Evolutionary conservation across 176 grass and related monocot genomes (phyloP).

Genomic region (Microstegium vimineum): DNA sequence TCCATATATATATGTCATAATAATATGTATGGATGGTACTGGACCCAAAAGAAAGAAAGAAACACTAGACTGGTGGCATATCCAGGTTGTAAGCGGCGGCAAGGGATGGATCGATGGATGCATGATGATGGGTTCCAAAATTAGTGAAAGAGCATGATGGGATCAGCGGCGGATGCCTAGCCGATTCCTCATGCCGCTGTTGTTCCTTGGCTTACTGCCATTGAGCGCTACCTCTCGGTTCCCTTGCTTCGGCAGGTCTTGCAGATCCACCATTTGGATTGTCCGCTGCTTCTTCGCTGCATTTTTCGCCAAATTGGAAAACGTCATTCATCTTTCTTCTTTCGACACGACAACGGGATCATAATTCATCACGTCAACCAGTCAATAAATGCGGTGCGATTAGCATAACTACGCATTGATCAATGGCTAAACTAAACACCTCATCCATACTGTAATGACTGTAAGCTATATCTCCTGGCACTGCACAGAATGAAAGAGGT

Average conservation of each 20-base stretch:
- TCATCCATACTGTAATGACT: not conserved
- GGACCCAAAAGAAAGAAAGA: slow-evolving; percentile 5
- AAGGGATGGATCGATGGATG: not conserved
- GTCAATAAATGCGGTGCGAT: not conserved
- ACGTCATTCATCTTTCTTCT: not conserved
- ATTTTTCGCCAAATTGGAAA: not conserved
- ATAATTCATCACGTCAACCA: not conserved
- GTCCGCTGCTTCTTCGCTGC: slow-evolving; percentile 68
- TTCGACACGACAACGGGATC: not conserved
- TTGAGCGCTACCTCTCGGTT: slow-evolving; percentile 13
- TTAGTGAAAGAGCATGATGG: not conserved
- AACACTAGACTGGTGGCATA: not conserved
- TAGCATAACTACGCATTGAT: not conserved
- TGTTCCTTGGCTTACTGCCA: slow-evolving; percentile 34
- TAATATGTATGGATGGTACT: not conserved
- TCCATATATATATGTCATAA: not conserved
- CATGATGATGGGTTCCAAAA: not conserved
- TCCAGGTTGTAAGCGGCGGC: not conserved
- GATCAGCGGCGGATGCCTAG: not conserved
- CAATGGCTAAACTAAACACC: not conserved
- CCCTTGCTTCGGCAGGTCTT: slow-evolving; percentile 60
- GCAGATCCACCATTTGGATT: slow-evolving; percentile 59
- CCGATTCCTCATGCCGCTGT: not conserved
- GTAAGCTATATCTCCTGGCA: not conserved
- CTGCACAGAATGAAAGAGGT: not conserved